Evolutionary conservation across 345 rosid species (phyloP).

Genomic region (Arabis alpina): DNA sequence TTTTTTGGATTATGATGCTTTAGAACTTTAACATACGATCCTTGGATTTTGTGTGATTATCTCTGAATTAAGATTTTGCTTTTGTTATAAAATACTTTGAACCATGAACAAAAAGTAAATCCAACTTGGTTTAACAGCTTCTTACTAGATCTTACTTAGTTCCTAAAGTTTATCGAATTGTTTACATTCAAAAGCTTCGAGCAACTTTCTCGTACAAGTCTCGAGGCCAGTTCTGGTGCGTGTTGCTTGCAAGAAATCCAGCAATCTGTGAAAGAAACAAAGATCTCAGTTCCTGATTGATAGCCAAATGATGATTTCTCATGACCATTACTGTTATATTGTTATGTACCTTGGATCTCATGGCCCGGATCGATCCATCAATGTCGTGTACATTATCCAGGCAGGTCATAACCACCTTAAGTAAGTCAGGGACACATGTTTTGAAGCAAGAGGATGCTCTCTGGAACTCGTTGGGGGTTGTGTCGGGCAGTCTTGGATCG

Average conservation of each 20-base stretch:
- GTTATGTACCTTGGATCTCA: conserved; percentile 79
- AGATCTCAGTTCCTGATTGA: neutral
- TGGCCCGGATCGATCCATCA: conserved; percentile 78
- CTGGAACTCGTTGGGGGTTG: conserved; percentile 52
- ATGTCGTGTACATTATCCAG: conserved; percentile 76
- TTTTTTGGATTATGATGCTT: conserved; percentile 23
- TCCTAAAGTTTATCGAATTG: neutral
- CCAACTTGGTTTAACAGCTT: neutral
- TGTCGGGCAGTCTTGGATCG: conserved; percentile 75
- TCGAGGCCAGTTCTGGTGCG: conserved; percentile 79
- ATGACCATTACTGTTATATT: neutral
- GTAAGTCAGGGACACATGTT: conserved; percentile 76
- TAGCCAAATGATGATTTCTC: neutral
- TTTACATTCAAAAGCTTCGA: conserved; percentile 59
- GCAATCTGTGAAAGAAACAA: conserved; percentile 59
- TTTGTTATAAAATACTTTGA: conserved; percentile 8
- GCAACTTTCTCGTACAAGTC: conserved; percentile 76
- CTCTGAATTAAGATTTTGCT: conserved; percentile 18
- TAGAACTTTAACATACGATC: conserved; percentile 43
- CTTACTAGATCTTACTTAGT: neutral
- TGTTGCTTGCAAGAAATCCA: conserved; percentile 71
- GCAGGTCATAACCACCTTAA: conserved; percentile 74
- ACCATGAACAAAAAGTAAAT: neutral
- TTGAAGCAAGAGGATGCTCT: conserved; percentile 75
- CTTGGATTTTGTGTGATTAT: conserved; percentile 39